Percentiles rank a stretch among this genome's conserved stretches.
These are phyloP conservation scores for Cordyceps farinosa DNA, from an alignment of 2,329 filamentous ascomycete species.

Conservation along the genomic window DNA sequence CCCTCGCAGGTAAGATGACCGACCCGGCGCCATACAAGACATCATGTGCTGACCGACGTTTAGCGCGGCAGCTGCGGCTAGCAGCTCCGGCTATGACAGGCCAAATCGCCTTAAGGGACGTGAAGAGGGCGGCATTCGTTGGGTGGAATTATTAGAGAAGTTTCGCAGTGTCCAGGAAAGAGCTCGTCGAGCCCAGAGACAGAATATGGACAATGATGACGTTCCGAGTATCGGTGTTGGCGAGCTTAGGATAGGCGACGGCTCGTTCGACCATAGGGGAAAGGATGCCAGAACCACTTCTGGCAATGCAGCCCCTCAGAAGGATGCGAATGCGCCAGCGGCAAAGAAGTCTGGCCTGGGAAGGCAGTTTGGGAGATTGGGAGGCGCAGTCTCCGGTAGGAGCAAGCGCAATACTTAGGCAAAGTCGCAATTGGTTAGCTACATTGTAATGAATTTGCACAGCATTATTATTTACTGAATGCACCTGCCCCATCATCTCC, in stretches of 20 bases:
- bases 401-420: constrained; percentile 45
- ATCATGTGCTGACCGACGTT: neutral
- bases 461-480: neutral
- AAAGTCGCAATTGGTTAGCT: neutral
- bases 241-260: constrained; percentile 42
- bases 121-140: constrained; percentile 81
- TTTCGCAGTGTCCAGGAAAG: constrained; percentile 89
- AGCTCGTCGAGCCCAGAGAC: constrained; percentile 66
- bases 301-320: constrained; percentile 42
- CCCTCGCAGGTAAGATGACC: constrained; percentile 64
- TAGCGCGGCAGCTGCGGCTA: constrained; percentile 46
- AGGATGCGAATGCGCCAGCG: constrained; percentile 44
- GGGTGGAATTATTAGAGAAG: constrained; percentile 90
- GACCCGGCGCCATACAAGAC: neutral
- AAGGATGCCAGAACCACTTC: constrained; percentile 36
- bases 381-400: constrained; percentile 66
- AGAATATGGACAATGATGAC: constrained; percentile 50
- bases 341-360: constrained; percentile 62
- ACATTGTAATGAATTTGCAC: neutral
- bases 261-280: constrained; percentile 36
- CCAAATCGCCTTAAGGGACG: constrained; percentile 75
- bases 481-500: constrained; percentile 23
- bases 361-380: constrained; percentile 65
- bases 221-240: constrained; percentile 42
- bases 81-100: constrained; percentile 61